These are phyloP conservation scores for Grosmannia penicillata DNA, from an alignment of 2,329 filamentous ascomycete species.

Conservation along the genomic window DNA sequence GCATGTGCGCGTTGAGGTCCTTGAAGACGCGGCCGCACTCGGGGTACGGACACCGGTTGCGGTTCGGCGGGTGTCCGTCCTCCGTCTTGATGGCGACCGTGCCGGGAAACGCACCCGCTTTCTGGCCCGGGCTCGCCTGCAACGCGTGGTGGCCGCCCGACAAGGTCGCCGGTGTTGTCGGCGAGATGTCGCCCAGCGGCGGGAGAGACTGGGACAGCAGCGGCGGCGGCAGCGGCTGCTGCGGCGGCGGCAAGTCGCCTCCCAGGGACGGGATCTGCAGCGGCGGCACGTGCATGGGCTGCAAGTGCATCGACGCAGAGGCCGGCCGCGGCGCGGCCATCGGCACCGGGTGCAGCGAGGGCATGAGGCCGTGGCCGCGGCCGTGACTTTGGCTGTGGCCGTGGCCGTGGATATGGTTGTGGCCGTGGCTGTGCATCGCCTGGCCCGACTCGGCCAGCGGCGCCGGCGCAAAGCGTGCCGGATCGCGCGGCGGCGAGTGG, in stretches of 20 bases:
- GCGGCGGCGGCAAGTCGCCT: not conserved
- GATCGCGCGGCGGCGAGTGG: not conserved
- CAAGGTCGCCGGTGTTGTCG: no score
- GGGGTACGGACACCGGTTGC: conserved; percentile 38
- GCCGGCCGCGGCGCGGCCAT: not conserved
- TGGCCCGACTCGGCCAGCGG: not conserved
- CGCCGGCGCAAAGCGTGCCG: not conserved
- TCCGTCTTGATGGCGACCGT: conserved; percentile 15
- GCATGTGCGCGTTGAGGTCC: conserved; percentile 73
- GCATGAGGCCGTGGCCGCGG: not conserved
- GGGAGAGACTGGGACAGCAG: not conserved
- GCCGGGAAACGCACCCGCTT: conserved; percentile 1
- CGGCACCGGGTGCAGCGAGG: not conserved
- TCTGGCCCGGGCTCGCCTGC: conserved; percentile 8
- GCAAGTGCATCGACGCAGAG: not conserved
- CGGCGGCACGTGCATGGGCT: conserved; percentile 2
- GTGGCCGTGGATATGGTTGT: not conserved
- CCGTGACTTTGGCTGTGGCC: not conserved
- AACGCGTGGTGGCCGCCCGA: not conserved
- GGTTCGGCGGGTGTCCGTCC: conserved; percentile 21
- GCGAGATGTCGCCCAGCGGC: no score
- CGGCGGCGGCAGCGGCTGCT: conserved; percentile 2
- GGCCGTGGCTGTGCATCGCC: not conserved
- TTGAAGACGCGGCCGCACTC: conserved; percentile 47
- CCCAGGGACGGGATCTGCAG: not conserved